phyloP scores from a whole-genome alignment of 164 flowering plant species.

The Vitis rotundifolia region DNA sequence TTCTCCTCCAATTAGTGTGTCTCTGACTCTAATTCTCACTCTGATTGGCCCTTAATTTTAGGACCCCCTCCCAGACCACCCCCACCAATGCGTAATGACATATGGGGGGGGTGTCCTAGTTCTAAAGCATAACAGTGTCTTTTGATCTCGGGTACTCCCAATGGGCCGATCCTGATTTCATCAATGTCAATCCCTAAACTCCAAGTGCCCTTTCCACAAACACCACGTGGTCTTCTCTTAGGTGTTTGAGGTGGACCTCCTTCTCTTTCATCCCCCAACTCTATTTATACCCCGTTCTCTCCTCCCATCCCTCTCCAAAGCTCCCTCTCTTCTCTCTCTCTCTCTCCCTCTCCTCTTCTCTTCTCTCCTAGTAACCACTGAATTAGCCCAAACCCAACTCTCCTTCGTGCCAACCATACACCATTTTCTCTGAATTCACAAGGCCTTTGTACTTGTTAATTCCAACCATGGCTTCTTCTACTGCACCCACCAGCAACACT shows the following conservation, averaged over 20 bases:
- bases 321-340: constrained; percentile 12
- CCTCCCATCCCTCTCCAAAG: constrained; percentile 8
- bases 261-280: constrained; percentile 5
- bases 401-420: background rate
- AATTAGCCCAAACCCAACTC: background rate
- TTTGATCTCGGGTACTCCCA: no score
- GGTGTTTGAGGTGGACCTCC: constrained; percentile 29
- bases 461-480: constrained; percentile 16
- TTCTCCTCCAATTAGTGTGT: background rate
- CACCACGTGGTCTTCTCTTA: constrained; percentile 30
- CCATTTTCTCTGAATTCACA: background rate
- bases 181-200: background rate
- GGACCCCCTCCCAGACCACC: constrained; percentile 8
- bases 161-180: background rate
- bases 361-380: background rate
- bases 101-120: no score
- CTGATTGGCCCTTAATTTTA: constrained; percentile 15
- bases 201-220: constrained; percentile 26
- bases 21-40: constrained; percentile 2
- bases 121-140: no score
- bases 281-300: constrained; percentile 23
- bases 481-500: constrained; percentile 12
- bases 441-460: background rate
- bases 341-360: background rate
- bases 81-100: no score